Percentiles rank a stretch among this genome's conserved stretches.
Conservation (phyloP, 2,329 filamentous ascomycete genomes). For the Aspergillus chevalieri region DNA sequence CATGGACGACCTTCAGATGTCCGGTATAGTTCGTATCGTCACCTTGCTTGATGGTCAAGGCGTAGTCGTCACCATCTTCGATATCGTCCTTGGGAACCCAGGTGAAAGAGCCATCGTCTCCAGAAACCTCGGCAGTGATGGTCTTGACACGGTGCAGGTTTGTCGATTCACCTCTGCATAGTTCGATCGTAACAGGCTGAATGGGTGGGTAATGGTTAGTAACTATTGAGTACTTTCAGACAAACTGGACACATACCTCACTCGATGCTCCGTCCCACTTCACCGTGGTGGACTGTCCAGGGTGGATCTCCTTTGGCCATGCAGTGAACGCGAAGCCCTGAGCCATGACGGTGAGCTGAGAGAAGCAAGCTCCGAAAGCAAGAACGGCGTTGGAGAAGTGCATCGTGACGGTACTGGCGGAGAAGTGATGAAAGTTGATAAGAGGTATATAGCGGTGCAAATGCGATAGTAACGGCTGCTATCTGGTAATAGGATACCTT, state of each 20-base stretch:
- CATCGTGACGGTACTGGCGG: conserved; percentile 36
- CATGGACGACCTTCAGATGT: conserved; percentile 42
- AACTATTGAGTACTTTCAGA: background rate
- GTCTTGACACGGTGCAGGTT: conserved; percentile 47
- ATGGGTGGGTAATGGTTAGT: conserved; percentile 9
- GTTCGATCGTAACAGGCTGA: conserved; percentile 49
- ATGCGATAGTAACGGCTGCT: too few species aligned
- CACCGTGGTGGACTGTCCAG: conserved; percentile 45
- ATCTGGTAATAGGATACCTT: too few species aligned
- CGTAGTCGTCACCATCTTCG: conserved; percentile 46
- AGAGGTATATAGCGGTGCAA: background rate
- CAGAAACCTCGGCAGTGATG: conserved; percentile 42
- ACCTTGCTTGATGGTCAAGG: conserved; percentile 53
- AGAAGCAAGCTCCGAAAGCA: conserved; percentile 37
- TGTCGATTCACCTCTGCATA: conserved; percentile 47
- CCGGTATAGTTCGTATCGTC: conserved; percentile 51
- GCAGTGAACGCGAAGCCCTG: conserved; percentile 46
- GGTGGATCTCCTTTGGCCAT: conserved; percentile 43
- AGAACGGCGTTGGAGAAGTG: conserved; percentile 46
- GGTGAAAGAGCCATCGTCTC: conserved; percentile 37
- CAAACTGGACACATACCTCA: conserved; percentile 17
- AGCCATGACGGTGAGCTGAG: conserved; percentile 43
- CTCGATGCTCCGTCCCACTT: conserved; percentile 43
- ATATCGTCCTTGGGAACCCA: conserved; percentile 47
- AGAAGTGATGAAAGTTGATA: background rate